These are phyloP conservation scores for Pilasporangium apinafurcum DNA, from an alignment of 352 stramenopile genomes.

Conservation along the genomic window DNA sequence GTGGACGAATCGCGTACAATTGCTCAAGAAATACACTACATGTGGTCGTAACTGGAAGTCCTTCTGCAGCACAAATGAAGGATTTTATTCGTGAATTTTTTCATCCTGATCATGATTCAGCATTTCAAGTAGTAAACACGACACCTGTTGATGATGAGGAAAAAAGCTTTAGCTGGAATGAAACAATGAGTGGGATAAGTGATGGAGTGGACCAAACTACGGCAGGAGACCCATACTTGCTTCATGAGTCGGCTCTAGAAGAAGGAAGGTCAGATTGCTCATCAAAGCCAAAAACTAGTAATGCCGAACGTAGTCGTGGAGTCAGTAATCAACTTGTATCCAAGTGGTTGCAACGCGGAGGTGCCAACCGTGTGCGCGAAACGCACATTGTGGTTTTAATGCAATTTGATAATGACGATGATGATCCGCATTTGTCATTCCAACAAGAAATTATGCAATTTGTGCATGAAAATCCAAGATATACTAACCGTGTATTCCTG, in stretches of 20 bases:
- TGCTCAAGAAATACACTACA: slow-evolving; percentile 61
- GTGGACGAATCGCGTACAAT: slow-evolving; percentile 51
- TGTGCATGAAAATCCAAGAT: slow-evolving; percentile 58
- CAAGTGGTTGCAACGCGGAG: slow-evolving; percentile 51
- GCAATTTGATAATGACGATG: slow-evolving; percentile 56
- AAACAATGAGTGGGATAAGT: no score
- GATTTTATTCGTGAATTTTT: slow-evolving; percentile 89
- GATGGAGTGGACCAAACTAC: no score
- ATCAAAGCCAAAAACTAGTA: neutral
- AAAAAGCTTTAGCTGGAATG: no score
- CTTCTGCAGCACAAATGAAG: slow-evolving; percentile 68
- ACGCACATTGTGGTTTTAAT: slow-evolving; percentile 79
- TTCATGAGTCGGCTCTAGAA: slow-evolving; percentile 2
- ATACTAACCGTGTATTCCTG: slow-evolving; percentile 77
- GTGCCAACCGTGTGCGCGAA: slow-evolving; percentile 45
- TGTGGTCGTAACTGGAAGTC: slow-evolving; percentile 84
- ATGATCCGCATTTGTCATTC: slow-evolving; percentile 35
- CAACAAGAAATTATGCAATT: slow-evolving; percentile 63
- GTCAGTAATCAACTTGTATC: slow-evolving; percentile 2
- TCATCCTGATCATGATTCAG: slow-evolving; percentile 70
- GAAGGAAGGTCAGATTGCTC: slow-evolving; percentile 3
- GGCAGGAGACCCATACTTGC: neutral
- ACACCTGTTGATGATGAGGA: slow-evolving; percentile 10
- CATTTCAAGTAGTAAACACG: slow-evolving; percentile 14
- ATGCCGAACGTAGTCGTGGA: neutral